These are phyloP conservation scores for Cryptosporidium canis DNA, from an alignment of 169 alveolate species.

Conservation along the genomic window DNA sequence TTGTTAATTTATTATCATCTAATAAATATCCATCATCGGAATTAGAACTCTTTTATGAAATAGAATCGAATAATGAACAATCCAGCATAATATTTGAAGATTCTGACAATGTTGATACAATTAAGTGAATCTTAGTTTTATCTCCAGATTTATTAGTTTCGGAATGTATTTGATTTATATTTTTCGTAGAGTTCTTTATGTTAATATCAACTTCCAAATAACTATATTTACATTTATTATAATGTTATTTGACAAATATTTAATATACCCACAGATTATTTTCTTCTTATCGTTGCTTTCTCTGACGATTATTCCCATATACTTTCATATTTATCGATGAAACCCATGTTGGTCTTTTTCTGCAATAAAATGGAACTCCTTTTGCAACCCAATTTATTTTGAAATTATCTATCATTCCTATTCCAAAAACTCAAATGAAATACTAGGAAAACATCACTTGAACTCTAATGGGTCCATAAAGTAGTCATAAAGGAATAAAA, in stretches of 20 bases:
- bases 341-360: constrained; percentile 37
- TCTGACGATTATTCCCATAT: constrained; percentile 26
- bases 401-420: constrained; percentile 19
- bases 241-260: constrained; percentile 6
- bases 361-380: constrained; percentile 60
- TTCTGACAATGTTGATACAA: constrained; percentile 25
- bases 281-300: background rate
- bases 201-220: background rate
- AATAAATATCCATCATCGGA: constrained; percentile 1
- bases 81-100: constrained; percentile 21
- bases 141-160: background rate
- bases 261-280: background rate
- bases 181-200: background rate
- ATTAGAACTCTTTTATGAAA: background rate
- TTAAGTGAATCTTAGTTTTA: background rate
- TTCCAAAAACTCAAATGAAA: constrained; percentile 10
- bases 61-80: background rate
- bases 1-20: background rate
- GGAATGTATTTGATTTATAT: background rate
- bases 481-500: constrained; percentile 54
- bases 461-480: constrained; percentile 60
- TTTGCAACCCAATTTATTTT: constrained; percentile 28
- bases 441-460: constrained; percentile 17
- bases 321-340: background rate
- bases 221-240: background rate